Percentiles rank a stretch among this genome's conserved stretches.
Conservation (phyloP, 352 stramenopile species). For the Chrysophaeum taylorii region DNA sequence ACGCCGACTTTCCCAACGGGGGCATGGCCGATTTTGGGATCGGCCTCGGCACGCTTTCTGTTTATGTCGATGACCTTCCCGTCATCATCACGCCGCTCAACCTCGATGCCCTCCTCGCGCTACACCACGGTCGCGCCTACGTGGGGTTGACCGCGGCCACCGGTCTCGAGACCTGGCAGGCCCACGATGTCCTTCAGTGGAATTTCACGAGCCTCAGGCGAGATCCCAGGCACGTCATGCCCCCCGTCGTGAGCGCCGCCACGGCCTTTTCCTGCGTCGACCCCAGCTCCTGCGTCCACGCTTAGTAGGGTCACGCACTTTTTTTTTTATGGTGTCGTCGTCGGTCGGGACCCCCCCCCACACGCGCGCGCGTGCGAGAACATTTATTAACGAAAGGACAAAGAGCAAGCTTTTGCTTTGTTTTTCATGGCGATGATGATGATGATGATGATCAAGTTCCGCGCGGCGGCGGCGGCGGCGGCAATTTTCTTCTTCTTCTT, state of each 20-base stretch:
- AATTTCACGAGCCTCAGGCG: slow-evolving; percentile 51
- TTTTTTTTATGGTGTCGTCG: too few relatives aligned
- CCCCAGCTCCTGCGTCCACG: too few relatives aligned
- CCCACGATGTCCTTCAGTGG: slow-evolving; percentile 71
- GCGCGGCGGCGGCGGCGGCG: too few relatives aligned
- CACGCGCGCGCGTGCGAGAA: too few relatives aligned
- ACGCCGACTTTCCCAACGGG: slow-evolving; percentile 35
- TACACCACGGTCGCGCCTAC: slow-evolving; percentile 65
- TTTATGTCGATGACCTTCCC: slow-evolving; percentile 74
- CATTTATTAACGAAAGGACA: too few relatives aligned
- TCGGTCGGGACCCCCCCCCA: too few relatives aligned
- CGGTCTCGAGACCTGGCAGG: slow-evolving; percentile 62
- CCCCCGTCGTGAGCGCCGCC: slow-evolving; percentile 4
- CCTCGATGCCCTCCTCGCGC: slow-evolving; percentile 57
- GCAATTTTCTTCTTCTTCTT: too few relatives aligned
- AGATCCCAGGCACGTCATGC: neutral
- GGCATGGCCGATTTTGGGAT: slow-evolving; percentile 39
- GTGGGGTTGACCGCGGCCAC: slow-evolving; percentile 81
- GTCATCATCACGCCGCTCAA: slow-evolving; percentile 67
- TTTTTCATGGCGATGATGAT: too few relatives aligned
- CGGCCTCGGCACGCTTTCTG: slow-evolving; percentile 58
- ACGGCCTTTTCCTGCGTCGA: too few relatives aligned
- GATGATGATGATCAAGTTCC: too few relatives aligned
- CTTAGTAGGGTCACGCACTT: too few relatives aligned
- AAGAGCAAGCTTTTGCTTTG: too few relatives aligned